Evolutionary conservation across 306 rosid genomes (phyloP).

Genomic region (Cyclanthera cordifolia): DNA sequence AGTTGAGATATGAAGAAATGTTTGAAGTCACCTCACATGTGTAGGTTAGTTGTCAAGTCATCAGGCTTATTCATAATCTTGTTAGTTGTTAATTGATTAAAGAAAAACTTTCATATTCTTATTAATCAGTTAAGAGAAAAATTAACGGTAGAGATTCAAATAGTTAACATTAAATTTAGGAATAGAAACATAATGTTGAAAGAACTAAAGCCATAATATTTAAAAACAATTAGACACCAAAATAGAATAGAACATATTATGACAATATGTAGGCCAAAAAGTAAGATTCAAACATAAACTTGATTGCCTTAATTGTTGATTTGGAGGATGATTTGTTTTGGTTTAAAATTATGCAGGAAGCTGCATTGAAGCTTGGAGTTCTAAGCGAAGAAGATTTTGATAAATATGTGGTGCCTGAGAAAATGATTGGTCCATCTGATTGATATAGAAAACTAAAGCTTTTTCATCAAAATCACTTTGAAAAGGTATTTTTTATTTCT

Average conservation of each 20-base stretch:
- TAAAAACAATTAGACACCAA: background rate
- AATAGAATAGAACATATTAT: background rate
- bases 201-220: background rate
- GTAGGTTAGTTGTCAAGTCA: background rate
- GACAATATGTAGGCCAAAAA: background rate
- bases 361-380: slow-evolving; percentile 86
- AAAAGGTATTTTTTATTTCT: background rate
- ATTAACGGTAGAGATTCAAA: background rate
- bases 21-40: too few species aligned
- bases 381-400: slow-evolving; percentile 71
- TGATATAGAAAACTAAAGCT: slow-evolving; percentile 11
- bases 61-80: background rate
- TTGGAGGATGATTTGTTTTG: background rate
- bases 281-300: background rate
- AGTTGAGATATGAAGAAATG: background rate
- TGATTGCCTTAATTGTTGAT: slow-evolving; percentile 12
- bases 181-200: background rate
- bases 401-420: slow-evolving; percentile 84
- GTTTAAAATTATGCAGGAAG: slow-evolving; percentile 45
- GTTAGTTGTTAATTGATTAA: background rate
- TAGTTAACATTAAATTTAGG: background rate
- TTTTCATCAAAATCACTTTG: background rate
- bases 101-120: background rate
- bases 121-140: too few species aligned
- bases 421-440: slow-evolving; percentile 89